Percentiles rank a stretch among this genome's conserved stretches.
Conservation (phyloP, 345 rosid genomes). For the Citrus australasica region DNA sequence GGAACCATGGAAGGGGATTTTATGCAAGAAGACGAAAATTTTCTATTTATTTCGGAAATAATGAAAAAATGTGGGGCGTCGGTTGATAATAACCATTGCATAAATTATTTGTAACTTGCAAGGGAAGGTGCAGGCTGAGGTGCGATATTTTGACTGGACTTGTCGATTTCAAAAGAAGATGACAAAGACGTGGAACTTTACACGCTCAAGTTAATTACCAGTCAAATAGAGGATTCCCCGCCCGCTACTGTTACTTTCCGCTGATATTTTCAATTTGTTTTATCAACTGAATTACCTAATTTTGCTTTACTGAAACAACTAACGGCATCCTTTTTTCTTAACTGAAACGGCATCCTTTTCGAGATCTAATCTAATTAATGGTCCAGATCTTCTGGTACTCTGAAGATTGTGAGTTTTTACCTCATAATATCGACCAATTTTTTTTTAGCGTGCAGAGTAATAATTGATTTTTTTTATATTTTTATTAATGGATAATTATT, state of each 20-base stretch:
- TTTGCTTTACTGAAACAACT: not conserved
- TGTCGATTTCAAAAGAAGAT: constrained; percentile 4
- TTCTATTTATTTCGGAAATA: too few species aligned
- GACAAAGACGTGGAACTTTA: constrained; percentile 12
- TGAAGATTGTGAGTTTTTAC: not conserved
- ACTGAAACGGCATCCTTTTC: not conserved
- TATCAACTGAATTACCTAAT: constrained; percentile 22
- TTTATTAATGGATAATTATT: not conserved
- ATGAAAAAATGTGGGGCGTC: not conserved
- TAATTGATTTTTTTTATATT: too few species aligned
- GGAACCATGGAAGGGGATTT: not conserved
- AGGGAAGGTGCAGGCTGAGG: constrained; percentile 20
- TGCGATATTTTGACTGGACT: constrained; percentile 35
- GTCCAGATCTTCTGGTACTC: not conserved
- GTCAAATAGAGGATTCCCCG: not conserved
- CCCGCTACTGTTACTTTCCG: not conserved
- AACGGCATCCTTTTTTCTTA: not conserved
- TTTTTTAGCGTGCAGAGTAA: not conserved
- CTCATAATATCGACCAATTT: not conserved
- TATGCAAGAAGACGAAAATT: too few species aligned
- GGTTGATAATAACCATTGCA: not conserved
- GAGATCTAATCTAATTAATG: not conserved
- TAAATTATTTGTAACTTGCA: not conserved
- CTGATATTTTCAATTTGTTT: not conserved
- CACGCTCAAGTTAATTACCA: constrained; percentile 4